Percentiles rank a stretch among this genome's conserved stretches.
phyloP scores from a whole-genome alignment of 2,329 filamentous ascomycete genomes.

The Cadophora gregata region DNA sequence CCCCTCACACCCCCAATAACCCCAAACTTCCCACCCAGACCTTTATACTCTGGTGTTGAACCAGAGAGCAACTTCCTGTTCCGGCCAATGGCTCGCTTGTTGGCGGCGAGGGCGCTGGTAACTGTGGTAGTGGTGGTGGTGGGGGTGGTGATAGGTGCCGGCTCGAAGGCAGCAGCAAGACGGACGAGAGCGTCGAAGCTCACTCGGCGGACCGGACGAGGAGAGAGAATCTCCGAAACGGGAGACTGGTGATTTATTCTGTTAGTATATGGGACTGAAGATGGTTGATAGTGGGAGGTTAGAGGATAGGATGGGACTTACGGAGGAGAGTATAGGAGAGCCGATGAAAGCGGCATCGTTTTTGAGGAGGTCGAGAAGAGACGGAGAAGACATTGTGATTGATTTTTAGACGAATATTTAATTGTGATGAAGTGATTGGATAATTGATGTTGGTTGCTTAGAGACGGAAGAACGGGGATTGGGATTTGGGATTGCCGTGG shows the following conservation, averaged over 20 bases:
- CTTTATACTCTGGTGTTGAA: constrained; percentile 4
- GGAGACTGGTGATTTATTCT: neutral
- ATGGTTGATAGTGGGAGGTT: neutral
- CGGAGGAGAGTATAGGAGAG: neutral
- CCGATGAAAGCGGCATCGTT: neutral
- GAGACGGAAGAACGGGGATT: neutral
- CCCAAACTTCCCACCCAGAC: neutral
- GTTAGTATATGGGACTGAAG: neutral
- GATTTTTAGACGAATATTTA: neutral
- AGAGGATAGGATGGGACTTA: neutral
- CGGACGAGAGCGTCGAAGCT: constrained; percentile 7
- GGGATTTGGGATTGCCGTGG: neutral
- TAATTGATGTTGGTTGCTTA: neutral
- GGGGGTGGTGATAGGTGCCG: neutral
- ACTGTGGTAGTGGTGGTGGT: neutral
- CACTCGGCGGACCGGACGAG: constrained; percentile 2
- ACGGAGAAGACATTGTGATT: neutral
- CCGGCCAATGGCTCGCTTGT: neutral
- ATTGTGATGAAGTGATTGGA: neutral
- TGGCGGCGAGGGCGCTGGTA: neutral
- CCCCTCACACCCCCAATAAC: neutral
- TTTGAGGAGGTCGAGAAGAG: neutral
- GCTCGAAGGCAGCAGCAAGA: neutral
- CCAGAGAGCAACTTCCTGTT: neutral
- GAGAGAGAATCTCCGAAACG: constrained; percentile 1